Evolutionary conservation across 345 rosid genomes (phyloP).

Genomic region (Murraya koenigii): DNA sequence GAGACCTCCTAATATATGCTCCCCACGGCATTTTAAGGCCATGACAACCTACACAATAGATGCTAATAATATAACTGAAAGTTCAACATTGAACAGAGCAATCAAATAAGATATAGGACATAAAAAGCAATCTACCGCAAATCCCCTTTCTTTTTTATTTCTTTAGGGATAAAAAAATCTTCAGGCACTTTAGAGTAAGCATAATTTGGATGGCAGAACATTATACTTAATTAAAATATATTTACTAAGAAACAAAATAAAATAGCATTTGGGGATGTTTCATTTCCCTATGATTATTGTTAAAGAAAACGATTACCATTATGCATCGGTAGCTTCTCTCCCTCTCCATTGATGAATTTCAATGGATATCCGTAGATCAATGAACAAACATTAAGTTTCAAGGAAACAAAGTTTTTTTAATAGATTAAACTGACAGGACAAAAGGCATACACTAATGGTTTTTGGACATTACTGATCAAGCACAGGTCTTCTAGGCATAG

Average conservation of each 20-base stretch:
- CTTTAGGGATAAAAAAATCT: background rate
- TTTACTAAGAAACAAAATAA: background rate
- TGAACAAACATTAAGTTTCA: background rate
- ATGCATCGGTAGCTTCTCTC: too few relatives aligned
- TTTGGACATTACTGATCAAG: background rate
- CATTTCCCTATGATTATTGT: too few relatives aligned
- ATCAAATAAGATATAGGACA: background rate
- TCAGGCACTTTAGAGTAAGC: background rate
- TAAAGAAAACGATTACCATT: too few relatives aligned
- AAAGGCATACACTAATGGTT: background rate
- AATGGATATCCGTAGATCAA: background rate
- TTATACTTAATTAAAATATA: background rate
- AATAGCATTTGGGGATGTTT: too few relatives aligned
- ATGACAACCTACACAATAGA: slow-evolving; percentile 62
- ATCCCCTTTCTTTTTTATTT: too few relatives aligned
- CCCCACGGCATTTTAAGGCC: slow-evolving; percentile 89
- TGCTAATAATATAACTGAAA: background rate
- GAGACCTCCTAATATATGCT: slow-evolving; percentile 70
- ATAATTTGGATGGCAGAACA: background rate
- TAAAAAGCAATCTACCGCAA: background rate
- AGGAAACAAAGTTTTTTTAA: background rate
- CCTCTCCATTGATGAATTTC: too few relatives aligned
- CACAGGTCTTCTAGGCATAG: background rate
- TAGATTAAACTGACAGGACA: background rate
- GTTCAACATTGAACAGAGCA: background rate